Conservation (phyloP, 2,329 filamentous ascomycete genomes). For the Neofusicoccum laricinum region DNA sequence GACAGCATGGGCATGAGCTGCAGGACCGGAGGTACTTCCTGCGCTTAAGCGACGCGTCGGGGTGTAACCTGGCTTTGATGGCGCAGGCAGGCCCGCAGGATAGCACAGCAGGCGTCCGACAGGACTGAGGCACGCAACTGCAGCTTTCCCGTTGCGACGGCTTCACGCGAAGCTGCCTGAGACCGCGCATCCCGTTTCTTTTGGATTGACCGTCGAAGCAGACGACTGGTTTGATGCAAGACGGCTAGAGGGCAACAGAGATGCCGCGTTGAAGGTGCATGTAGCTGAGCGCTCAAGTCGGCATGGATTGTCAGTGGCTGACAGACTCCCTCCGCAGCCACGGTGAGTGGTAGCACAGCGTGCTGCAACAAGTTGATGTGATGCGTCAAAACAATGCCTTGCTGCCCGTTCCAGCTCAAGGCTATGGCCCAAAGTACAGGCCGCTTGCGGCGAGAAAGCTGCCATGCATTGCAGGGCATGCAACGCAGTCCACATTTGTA, state of each 20-base stretch:
- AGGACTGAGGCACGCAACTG: not conserved
- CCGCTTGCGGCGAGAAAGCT: not conserved
- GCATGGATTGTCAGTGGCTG: not conserved
- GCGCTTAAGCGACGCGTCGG: not conserved
- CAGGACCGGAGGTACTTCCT: constrained; percentile 1
- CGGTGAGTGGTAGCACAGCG: not conserved
- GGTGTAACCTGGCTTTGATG: not conserved
- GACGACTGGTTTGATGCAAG: not conserved
- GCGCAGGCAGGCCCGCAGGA: not conserved
- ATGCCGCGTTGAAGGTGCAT: not conserved
- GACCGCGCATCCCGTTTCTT: not conserved
- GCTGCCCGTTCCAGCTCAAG: not conserved
- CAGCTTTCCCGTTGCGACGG: not conserved
- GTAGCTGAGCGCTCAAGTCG: not conserved
- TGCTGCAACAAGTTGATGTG: not conserved
- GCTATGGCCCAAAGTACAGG: not conserved
- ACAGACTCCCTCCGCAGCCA: not conserved
- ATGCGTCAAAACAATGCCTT: not conserved
- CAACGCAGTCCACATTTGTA: not conserved
- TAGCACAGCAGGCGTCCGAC: constrained; percentile 1
- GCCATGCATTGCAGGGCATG: constrained; percentile 3
- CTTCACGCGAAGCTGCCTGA: not conserved
- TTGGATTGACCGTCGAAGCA: not conserved
- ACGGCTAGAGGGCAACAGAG: not conserved
- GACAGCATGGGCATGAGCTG: not conserved